Evolutionary conservation across 169 alveolate genomes (phyloP).

Genomic region (Hepatocystis sp.): DNA sequence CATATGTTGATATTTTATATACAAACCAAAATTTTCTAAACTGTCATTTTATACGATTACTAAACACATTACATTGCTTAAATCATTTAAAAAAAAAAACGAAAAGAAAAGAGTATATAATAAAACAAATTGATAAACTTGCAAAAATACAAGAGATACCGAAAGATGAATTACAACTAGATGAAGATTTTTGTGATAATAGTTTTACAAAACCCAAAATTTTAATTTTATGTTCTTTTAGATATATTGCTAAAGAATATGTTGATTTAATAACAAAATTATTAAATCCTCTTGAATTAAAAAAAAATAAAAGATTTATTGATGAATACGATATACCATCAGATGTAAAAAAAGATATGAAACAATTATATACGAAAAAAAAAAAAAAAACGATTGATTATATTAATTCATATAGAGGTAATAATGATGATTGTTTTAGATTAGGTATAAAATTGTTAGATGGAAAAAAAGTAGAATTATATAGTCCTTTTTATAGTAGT

Average conservation of each 20-base stretch:
- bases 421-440: conserved; percentile 90
- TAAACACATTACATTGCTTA: conserved; percentile 26
- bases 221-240: conserved; percentile 76
- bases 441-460: conserved; percentile 87
- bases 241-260: conserved; percentile 73
- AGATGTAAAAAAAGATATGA: conserved; percentile 78
- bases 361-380: conserved; percentile 62
- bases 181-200: conserved; percentile 78
- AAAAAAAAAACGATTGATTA: conserved; percentile 80
- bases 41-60: conserved; percentile 37
- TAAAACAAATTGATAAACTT: conserved; percentile 51
- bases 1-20: conserved; percentile 77
- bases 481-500: conserved; percentile 88
- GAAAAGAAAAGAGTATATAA: conserved; percentile 58
- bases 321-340: conserved; percentile 80
- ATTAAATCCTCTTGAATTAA: conserved; percentile 61
- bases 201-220: conserved; percentile 78
- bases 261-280: conserved; percentile 67
- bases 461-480: conserved; percentile 83
- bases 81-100: conserved; percentile 53
- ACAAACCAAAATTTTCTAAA: conserved; percentile 50
- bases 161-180: conserved; percentile 28
- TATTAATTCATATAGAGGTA: conserved; percentile 83
- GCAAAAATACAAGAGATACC: conserved; percentile 38
- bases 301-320: conserved; percentile 80